Base-by-base conservation (phyloP, 345 rosid species). In the Moringa oleifera region DNA sequence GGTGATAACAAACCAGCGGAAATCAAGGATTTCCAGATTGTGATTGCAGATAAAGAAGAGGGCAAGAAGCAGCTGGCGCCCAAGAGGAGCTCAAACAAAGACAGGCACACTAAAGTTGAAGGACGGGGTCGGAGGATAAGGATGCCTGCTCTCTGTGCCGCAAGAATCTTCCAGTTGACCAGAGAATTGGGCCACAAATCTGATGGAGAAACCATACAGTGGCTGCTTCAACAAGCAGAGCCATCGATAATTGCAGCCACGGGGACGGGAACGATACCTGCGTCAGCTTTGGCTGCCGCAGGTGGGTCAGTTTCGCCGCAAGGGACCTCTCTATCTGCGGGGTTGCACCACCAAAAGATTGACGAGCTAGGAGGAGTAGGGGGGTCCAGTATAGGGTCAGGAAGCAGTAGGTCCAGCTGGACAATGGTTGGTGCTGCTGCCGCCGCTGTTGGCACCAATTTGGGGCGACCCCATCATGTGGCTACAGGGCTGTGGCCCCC, bases 61-160 rank as follows among this genome's bases (percentile, higher is more conserved):
- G 79, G 57, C 70, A 81, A 75, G 71, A 79, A 89, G 73, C 79
- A 71, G 18, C 25, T 86, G 19, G 96, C 83, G 2, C 95, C 98
- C 5, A 92, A 92, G 69, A 80, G 98, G 67, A 89, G 79, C 76
- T 87, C 98, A 6, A 92, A 92, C 82, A 92, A 89, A 69, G 98
- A 92, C 77, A 80, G 98, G 47, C 98, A 92, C 73, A 92, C 89
- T 51, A 92, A 92, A 68, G 98, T 92, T 19, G 98, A 92, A 77
- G 98, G 98, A 2, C 73, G 98, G 63, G 98, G 98, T 21, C 73
- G 96, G 31, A 81, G 98, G 65, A 92, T 92, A 58, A 79, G 98
- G 92, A 92, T 92, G 98, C 98, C 98, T 23, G 98, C 98, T 20
- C 79, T 92, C 18, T 92, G 98, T 69, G 98, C 98, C 0, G 96